A percentile compares a stretch with the other conserved stretches of the same genome.
These are phyloP conservation scores for Psilocybe cyanescens DNA, from an alignment of 768 basidiomycete species.

Conservation along the genomic window DNA sequence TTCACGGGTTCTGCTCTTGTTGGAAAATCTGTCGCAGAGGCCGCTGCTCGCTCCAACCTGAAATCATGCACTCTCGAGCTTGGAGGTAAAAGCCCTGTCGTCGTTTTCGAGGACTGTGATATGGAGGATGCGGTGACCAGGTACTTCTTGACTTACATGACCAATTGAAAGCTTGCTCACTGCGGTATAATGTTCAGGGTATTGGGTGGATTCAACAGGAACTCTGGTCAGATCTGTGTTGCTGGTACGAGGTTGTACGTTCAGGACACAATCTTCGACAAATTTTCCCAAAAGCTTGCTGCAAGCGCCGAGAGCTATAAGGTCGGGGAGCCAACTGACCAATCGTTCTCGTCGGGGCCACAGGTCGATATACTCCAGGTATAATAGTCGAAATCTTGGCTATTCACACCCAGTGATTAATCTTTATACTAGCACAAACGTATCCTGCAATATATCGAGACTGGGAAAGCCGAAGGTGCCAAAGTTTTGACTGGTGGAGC, in stretches of 20 bases:
- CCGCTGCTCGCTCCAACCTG: constrained; percentile 69
- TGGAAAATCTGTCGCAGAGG: constrained; percentile 70
- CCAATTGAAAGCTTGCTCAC: neutral
- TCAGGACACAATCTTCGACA: constrained; percentile 12
- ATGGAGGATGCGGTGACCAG: constrained; percentile 56
- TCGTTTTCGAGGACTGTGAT: constrained; percentile 67
- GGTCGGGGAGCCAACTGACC: constrained; percentile 2
- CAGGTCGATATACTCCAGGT: constrained; percentile 7
- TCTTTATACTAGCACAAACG: neutral
- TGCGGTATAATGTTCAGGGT: neutral
- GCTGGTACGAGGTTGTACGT: constrained; percentile 10
- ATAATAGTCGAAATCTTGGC: neutral
- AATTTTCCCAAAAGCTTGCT: constrained; percentile 1
- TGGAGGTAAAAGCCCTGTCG: constrained; percentile 65
- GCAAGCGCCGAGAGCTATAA: neutral
- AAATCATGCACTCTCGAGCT: constrained; percentile 76
- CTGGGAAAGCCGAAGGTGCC: constrained; percentile 9
- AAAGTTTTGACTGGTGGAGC: constrained; percentile 6
- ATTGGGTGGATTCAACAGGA: neutral
- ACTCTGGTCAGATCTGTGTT: constrained; percentile 8
- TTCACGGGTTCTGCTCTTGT: constrained; percentile 77
- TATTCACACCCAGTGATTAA: neutral
- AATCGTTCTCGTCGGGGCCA: neutral
- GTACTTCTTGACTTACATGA: neutral
- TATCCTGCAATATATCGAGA: constrained; percentile 7